Evolutionary conservation across 441 rosid species (phyloP).

Genomic region (Gossypium gossypioides): DNA sequence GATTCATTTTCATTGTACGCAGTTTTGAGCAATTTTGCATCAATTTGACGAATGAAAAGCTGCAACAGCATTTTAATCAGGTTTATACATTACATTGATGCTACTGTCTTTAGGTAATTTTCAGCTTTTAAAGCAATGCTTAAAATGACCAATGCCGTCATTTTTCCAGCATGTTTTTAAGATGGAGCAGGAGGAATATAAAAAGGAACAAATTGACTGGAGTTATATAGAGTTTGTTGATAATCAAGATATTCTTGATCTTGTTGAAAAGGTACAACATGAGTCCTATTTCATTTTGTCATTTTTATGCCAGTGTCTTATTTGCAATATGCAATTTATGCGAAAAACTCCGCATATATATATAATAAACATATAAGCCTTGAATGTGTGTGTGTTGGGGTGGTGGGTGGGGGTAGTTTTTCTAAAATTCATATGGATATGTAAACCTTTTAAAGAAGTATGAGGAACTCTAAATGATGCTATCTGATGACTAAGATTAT

Average conservation of each 20-base stretch:
- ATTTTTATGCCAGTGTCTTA: background rate
- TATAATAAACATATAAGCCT: background rate
- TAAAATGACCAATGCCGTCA: slow-evolving; percentile 6
- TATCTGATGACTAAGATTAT: background rate
- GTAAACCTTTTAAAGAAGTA: background rate
- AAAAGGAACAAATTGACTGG: slow-evolving; percentile 70
- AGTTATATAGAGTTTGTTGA: slow-evolving; percentile 69
- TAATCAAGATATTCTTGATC: slow-evolving; percentile 70
- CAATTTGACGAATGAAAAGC: slow-evolving; percentile 74
- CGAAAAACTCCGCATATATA: background rate
- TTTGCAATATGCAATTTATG: background rate
- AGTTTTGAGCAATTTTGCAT: slow-evolving; percentile 81
- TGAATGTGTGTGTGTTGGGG: background rate
- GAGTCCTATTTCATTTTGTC: slow-evolving; percentile 1
- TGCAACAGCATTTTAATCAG: slow-evolving; percentile 83
- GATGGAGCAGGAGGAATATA: slow-evolving; percentile 82
- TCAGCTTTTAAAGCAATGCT: slow-evolving; percentile 5
- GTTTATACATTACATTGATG: slow-evolving; percentile 27
- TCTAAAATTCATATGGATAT: background rate
- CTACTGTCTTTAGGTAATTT: slow-evolving; percentile 6
- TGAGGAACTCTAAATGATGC: background rate
- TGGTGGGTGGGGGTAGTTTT: background rate
- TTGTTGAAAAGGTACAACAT: slow-evolving; percentile 44
- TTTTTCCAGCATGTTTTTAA: slow-evolving; percentile 64
- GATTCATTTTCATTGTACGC: slow-evolving; percentile 21